These are phyloP conservation scores for Chiua virens DNA, from an alignment of 768 basidiomycete species.

Conservation along the genomic window DNA sequence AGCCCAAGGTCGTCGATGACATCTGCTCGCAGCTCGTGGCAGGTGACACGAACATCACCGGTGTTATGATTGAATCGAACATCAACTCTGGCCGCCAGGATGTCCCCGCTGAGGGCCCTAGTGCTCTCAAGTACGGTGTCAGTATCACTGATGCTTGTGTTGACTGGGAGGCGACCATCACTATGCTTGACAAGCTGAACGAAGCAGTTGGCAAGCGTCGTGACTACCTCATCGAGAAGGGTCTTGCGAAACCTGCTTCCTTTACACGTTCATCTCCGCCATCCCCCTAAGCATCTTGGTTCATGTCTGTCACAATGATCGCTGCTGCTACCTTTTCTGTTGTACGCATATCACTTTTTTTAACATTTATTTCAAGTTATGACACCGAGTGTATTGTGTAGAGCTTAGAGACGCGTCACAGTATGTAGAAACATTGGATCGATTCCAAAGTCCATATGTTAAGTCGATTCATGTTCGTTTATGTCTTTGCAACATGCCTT, in stretches of 20 bases:
- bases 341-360: constrained; percentile 8
- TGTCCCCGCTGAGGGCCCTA: constrained; percentile 71
- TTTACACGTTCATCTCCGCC: constrained; percentile 22
- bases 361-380: constrained; percentile 6
- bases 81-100: constrained; percentile 91
- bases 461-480: constrained; percentile 1
- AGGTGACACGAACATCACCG: constrained; percentile 74
- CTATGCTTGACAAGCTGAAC: constrained; percentile 73
- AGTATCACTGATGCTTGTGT: constrained; percentile 94
- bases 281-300: constrained; percentile 6
- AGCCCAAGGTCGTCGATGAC: constrained; percentile 73
- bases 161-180: constrained; percentile 76
- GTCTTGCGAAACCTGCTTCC: constrained; percentile 27
- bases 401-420: background rate
- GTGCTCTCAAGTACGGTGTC: constrained; percentile 72
- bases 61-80: constrained; percentile 97
- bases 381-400: background rate
- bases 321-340: background rate
- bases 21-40: constrained; percentile 73
- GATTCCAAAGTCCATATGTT: background rate
- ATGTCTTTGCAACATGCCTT: background rate
- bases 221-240: constrained; percentile 20
- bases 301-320: background rate
- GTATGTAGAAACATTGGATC: background rate
- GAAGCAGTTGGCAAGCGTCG: constrained; percentile 36